Evolutionary conservation across 768 basidiomycete genomes (phyloP).

Genomic region (Albatrellus ellisii): DNA sequence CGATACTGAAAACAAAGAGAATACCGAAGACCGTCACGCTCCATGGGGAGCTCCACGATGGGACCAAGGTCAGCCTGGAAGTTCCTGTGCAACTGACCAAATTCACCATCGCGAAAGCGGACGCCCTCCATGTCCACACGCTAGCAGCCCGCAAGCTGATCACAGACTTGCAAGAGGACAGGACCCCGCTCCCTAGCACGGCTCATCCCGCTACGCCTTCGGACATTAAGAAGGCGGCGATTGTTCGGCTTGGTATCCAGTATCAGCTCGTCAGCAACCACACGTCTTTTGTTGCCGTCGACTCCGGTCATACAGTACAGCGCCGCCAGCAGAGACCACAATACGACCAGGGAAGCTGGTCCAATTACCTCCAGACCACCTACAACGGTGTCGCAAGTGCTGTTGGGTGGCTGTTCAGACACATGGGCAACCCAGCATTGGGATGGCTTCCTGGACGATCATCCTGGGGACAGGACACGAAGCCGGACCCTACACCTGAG

Average conservation of each 20-base stretch:
- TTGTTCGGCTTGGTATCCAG: slow-evolving; percentile 34
- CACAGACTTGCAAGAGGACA: slow-evolving; percentile 31
- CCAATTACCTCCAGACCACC: neutral
- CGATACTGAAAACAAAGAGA: slow-evolving; percentile 15
- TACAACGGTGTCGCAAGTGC: neutral
- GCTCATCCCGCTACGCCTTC: slow-evolving; percentile 17
- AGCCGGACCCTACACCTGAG: neutral
- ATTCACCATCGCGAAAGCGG: slow-evolving; percentile 4
- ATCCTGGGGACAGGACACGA: neutral
- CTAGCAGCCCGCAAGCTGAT: slow-evolving; percentile 42
- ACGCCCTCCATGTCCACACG: slow-evolving; percentile 30
- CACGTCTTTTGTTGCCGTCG: slow-evolving; percentile 47
- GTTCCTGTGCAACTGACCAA: slow-evolving; percentile 18
- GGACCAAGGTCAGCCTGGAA: slow-evolving; percentile 9
- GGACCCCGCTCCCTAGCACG: neutral
- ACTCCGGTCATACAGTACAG: slow-evolving; percentile 15
- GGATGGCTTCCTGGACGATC: neutral
- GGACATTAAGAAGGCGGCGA: slow-evolving; percentile 28
- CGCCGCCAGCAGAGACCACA: neutral
- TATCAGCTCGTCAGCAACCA: slow-evolving; percentile 39
- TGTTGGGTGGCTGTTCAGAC: neutral
- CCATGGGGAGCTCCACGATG: slow-evolving; percentile 16
- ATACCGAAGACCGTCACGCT: slow-evolving; percentile 20
- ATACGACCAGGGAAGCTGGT: neutral
- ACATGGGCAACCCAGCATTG: neutral